A percentile compares a stretch with the other conserved stretches of the same genome.
phyloP scores from a whole-genome alignment of 2,329 filamentous ascomycete species.

The Colletotrichum somersetense region DNA sequence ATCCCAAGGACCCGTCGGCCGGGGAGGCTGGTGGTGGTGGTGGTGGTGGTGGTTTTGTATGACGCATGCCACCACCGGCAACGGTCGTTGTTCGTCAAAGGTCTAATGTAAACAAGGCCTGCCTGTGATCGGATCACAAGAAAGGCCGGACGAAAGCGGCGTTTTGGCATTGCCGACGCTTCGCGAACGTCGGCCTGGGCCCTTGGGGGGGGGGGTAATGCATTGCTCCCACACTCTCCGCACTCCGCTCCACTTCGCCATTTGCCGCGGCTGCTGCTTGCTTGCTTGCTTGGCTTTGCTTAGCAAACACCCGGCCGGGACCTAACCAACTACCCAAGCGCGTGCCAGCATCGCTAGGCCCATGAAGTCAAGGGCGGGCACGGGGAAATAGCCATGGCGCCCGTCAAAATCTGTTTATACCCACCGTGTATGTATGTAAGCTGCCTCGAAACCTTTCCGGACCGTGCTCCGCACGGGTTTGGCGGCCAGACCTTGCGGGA shows the following conservation, averaged over 20 bases:
- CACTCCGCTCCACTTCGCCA: not conserved
- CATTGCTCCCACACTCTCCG: not conserved
- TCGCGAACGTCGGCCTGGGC: not conserved
- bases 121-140: not conserved
- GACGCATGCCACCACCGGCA: not conserved
- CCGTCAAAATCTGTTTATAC: slow-evolving; percentile 5
- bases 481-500: slow-evolving; percentile 5
- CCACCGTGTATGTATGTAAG: not conserved
- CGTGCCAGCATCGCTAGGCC: not conserved
- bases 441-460: slow-evolving; percentile 2
- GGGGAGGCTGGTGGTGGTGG: not conserved
- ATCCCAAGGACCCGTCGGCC: not conserved
- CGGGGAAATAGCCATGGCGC: not conserved
- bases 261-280: not conserved
- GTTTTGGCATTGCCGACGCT: not conserved
- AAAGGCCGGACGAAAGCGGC: not conserved
- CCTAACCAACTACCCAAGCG: not conserved
- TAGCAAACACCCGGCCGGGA: not conserved
- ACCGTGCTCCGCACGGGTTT: slow-evolving; percentile 1
- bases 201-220: no score
- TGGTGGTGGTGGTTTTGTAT: not conserved
- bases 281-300: not conserved
- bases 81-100: not conserved
- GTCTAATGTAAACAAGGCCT: not conserved
- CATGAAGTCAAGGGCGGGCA: not conserved